Evolutionary conservation across 2,329 filamentous ascomycete genomes (phyloP).

Genomic region (Penicillium sp.): DNA sequence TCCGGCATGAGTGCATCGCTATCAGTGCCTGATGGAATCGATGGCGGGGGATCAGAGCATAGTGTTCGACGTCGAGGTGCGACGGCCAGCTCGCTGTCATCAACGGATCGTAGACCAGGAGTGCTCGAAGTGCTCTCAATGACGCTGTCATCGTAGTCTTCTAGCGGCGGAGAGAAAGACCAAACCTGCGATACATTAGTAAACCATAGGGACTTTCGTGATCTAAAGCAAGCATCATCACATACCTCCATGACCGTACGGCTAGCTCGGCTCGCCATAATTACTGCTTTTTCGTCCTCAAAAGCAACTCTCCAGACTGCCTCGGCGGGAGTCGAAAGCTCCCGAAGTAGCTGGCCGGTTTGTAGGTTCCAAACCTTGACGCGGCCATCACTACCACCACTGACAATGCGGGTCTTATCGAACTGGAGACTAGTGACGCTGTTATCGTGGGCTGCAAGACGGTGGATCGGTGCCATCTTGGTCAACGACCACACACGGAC

Average conservation of each 20-base stretch:
- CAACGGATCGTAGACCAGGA: slow-evolving; percentile 27
- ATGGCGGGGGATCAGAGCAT: slow-evolving; percentile 35
- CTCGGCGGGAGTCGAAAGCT: slow-evolving; percentile 86
- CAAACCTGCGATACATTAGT: slow-evolving; percentile 64
- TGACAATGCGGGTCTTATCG: slow-evolving; percentile 91
- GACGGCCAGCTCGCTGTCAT: slow-evolving; percentile 17
- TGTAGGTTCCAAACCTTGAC: slow-evolving; percentile 98
- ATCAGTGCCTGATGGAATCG: slow-evolving; percentile 27
- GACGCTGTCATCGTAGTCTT: slow-evolving; percentile 32
- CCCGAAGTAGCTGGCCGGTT: slow-evolving; percentile 83
- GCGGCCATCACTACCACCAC: slow-evolving; percentile 92
- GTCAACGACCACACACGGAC: slow-evolving; percentile 95
- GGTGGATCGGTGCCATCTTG: slow-evolving; percentile 87
- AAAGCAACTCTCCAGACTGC: slow-evolving; percentile 98
- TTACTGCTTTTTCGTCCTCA: slow-evolving; percentile 96
- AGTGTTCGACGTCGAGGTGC: slow-evolving; percentile 24
- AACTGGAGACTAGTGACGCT: slow-evolving; percentile 97
- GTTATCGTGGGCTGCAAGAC: slow-evolving; percentile 94
- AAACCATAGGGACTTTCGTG: not conserved
- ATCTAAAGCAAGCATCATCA: slow-evolving; percentile 15
- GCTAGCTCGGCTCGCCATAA: slow-evolving; percentile 80
- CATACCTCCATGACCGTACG: slow-evolving; percentile 97
- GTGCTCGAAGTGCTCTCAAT: slow-evolving; percentile 38
- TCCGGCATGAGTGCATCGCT: slow-evolving; percentile 38
- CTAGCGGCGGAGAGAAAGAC: slow-evolving; percentile 79